Base-by-base conservation (phyloP, 2,329 filamentous ascomycete species). In the Pseudogymnoascus sp. region DNA sequence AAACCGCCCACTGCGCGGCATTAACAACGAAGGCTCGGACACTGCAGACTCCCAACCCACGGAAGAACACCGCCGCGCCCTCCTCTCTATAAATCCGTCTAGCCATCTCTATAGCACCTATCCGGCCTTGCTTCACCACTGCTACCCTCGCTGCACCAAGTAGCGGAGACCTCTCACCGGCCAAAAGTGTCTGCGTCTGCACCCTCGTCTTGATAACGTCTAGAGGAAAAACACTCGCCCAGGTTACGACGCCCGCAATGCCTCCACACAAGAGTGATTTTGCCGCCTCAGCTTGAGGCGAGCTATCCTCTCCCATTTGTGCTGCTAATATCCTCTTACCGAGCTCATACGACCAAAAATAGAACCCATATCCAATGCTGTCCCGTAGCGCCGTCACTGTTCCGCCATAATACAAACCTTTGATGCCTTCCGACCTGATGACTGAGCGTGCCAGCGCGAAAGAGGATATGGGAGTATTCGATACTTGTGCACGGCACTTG, bases 311-410 rank as follows among this genome's bases (percentile, higher is more conserved):
- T 10, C 54, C 64, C 61, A 67, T 66, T 47, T 64, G 67, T 3
- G 64, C 54, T n/a, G 62, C 77, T 74, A 86, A 79, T 62, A 79
- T 77, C 37, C 84, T 81, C 67, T 88, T 91, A 67, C 81, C 85
- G 64, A 93, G 78, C 75, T 96, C 90, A 72, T 97, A 97, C 1
- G 89, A 88, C 89, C 90, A 96, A 75, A 97, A 97, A 73, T 97
- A 97, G 75, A 97, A 97, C 0, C 93, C 93, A 76, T 97, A 97
- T n/a, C 93, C 93, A 63, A 97, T 83, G 64, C 88, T 88, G 75
- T 97, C 93, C 60, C 93, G 82, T 42, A 93, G 73, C 62, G 88
- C 90, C 0, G 93, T 97, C 14, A 97, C 85, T 0, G 78, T 80
- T 18, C 93, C 93, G 18, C 92, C 93, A 66, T 86, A 83, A 73